phyloP scores from a whole-genome alignment of 2,329 filamentous ascomycete genomes.

The Phialocephala sp. region DNA sequence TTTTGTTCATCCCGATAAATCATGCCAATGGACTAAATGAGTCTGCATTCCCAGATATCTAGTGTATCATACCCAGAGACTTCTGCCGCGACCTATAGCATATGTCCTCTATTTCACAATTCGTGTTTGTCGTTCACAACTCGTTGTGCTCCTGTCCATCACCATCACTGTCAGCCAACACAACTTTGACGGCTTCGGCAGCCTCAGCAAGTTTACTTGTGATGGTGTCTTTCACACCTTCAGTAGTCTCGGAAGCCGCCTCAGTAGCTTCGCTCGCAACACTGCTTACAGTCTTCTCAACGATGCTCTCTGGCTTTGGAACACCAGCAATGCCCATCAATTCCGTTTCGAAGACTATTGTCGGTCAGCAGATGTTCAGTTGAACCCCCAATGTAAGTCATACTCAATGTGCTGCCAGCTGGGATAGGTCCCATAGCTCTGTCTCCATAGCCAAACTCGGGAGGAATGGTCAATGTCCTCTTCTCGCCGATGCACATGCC shows the following conservation, averaged over 20 bases:
- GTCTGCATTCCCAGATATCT: neutral
- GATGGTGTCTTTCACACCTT: slow-evolving; percentile 47
- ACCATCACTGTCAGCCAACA: slow-evolving; percentile 60
- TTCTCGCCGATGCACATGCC: slow-evolving; percentile 98
- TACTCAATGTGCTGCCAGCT: slow-evolving; percentile 76
- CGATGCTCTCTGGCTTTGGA: slow-evolving; percentile 40
- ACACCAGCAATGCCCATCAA: slow-evolving; percentile 84
- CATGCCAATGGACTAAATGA: too few relatives aligned
- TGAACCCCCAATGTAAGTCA: slow-evolving; percentile 36
- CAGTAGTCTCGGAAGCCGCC: slow-evolving; percentile 30
- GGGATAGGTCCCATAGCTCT: slow-evolving; percentile 82
- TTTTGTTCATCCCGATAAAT: too few relatives aligned
- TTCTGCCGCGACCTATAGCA: neutral
- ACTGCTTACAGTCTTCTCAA: slow-evolving; percentile 38
- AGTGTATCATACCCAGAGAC: neutral
- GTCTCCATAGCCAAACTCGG: slow-evolving; percentile 81
- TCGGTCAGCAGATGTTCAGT: slow-evolving; percentile 25
- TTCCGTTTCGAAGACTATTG: slow-evolving; percentile 86
- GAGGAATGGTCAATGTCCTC: slow-evolving; percentile 87
- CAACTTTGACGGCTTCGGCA: slow-evolving; percentile 58
- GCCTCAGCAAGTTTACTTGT: slow-evolving; percentile 55
- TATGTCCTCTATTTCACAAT: neutral
- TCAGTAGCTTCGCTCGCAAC: slow-evolving; percentile 33
- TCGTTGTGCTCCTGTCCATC: slow-evolving; percentile 63
- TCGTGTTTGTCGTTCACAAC: slow-evolving; percentile 49